Evolutionary conservation across 2,329 filamentous ascomycete species (phyloP), one percentile per base, ranked within the genome.

Genomic region (Trichoderma hamatum): DNA sequence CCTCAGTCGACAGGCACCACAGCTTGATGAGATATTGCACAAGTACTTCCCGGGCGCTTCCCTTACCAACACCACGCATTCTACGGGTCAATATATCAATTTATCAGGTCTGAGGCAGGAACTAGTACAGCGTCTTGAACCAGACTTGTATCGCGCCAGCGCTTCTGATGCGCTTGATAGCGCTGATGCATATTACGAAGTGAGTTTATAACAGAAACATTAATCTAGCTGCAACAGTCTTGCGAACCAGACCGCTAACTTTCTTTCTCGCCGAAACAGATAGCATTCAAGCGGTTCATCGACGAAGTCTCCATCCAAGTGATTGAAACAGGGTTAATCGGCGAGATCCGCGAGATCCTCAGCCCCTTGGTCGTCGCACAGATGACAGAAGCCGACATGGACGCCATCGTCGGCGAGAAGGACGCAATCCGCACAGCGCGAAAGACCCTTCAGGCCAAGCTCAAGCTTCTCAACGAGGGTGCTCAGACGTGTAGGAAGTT

Each of bases 171-270:
- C 76, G 6, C 70, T 82, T 1, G 80, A 82, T 59, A 78, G 74
- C 21, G 75, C 82, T 71, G 73, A 78, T 39, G 80, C 81, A 0
- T 84, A 81, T 65, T 84, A 83, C 66, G 76, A 82, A 74, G 81
- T 77, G 74, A 54, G 70, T 43, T 1, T 28, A 9, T 28, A n/a
- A 1, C 19, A 49, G 3, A 1, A 49, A 49, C 43, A 24, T n/a
- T 24, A 14, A 39, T 1, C 4, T 5, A 3, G 4, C 1, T n/a
- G 51, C 14, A 21, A 3, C n/a, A 19, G 67, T n/a, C 5, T 21
- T 19, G 3, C 26, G n/a, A 7, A 6, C 14, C 1, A 3, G 24
- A 21, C 26, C 14, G n/a, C 14, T 14, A 28, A 43, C 1, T 6
- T 19, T 43, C 2, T 7, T n/a, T 30, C n/a, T 39, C 28, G 1